Base-by-base conservation (phyloP, 1,284 basidiomycete species). In the Ustilago loliicola region DNA sequence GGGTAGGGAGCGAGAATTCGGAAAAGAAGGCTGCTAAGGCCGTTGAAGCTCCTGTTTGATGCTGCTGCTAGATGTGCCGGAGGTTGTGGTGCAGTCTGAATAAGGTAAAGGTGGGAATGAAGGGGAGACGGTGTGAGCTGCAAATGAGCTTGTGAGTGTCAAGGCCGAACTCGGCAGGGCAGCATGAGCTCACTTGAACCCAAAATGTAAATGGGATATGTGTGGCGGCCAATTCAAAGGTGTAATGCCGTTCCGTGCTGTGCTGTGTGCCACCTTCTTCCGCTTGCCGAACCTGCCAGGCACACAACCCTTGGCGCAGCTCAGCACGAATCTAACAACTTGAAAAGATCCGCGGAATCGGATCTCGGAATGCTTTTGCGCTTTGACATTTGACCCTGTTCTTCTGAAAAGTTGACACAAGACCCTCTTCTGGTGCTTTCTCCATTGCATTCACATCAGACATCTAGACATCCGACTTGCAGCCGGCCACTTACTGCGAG, bases 141-240 rank as follows among this genome's bases (percentile, higher is more conserved):
- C 40, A 29, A 45, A 7, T 51, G 50, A 42, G 27, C 36, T 38
- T 38, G 36, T 38, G 45, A n/a, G 23, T 32, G 25, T 40, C 10
- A 10, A 15, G 29, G 47, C 45, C 21, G 32, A 60, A 29, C 48
- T 61, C 36, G 59, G 50, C 59, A 52, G 48, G 59, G 50, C 59
- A 52, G 48, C 36, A 21, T 34, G 36, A 15, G 38, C 19, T 30
- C 56, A n/a, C 42, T 38, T 38, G 3, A 6, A 25, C 47, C 23
- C 21, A 48, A 23, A 47, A 21, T 21, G n/a, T 34, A 34, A 38
- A 38, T 38, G 36, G 19, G 15, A 40, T 17, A 23, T 21, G n/a
- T 32, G 56, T 58, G 56, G 56, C 45, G 56, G 42, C 23, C 27
- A 48, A 58, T 13, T 27, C 19, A 10, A 23, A 23, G 27, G 40